phyloP scores from a whole-genome alignment of 1,284 basidiomycete species.

The Boletellus sp. region DNA sequence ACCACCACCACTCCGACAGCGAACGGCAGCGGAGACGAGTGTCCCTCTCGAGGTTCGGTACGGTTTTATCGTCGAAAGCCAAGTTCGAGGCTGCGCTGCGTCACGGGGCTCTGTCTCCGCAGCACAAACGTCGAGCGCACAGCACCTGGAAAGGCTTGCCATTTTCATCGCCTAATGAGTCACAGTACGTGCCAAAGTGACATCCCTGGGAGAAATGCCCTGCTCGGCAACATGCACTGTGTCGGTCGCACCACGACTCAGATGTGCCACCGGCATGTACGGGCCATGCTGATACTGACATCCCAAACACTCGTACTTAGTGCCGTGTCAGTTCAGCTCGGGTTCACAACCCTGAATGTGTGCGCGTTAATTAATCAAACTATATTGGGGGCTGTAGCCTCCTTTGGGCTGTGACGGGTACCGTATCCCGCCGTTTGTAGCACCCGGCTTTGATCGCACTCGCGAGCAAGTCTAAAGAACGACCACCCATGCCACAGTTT shows the following conservation, averaged over 20 bases:
- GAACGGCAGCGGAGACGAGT: too few relatives aligned
- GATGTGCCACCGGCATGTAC: slow-evolving; percentile 1
- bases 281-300: neutral
- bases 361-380: slow-evolving; percentile 23
- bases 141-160: too few relatives aligned
- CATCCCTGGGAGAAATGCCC: neutral
- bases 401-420: slow-evolving; percentile 16
- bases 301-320: neutral
- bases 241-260: neutral
- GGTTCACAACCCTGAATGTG: slow-evolving; percentile 20
- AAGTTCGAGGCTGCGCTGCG: slow-evolving; percentile 6
- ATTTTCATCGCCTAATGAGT: too few relatives aligned
- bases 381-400: slow-evolving; percentile 15
- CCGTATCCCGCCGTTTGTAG: slow-evolving; percentile 16
- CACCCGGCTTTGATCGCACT: slow-evolving; percentile 10
- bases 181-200: too few relatives aligned
- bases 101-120: slow-evolving; percentile 11
- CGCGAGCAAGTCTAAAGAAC: neutral
- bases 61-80: too few relatives aligned
- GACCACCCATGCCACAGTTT: slow-evolving; percentile 23
- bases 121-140: neutral
- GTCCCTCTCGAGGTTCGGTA: too few relatives aligned
- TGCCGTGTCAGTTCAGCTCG: slow-evolving; percentile 9
- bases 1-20: neutral
- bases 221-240: neutral